Conservation (phyloP, 768 basidiomycete species). For the Mycena maculata region DNA sequence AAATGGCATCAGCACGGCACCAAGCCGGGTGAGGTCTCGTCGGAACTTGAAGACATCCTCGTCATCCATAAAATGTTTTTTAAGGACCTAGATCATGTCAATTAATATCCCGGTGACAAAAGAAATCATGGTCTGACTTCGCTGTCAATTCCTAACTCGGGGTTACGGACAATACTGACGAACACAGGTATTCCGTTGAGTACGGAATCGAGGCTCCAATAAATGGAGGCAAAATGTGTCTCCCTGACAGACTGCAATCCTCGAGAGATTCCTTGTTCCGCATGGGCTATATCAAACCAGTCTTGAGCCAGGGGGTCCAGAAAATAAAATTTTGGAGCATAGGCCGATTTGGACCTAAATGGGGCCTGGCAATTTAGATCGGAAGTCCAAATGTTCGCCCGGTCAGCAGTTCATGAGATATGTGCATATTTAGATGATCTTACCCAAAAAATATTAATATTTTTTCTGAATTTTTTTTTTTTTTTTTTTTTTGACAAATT, state of each 20-base stretch:
- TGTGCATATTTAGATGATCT: no score
- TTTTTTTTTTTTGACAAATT: no score
- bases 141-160: constrained; percentile 23
- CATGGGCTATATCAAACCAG: constrained; percentile 32
- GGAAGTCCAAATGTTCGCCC: no score
- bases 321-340: no score
- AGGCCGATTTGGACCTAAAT: no score
- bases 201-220: constrained; percentile 34
- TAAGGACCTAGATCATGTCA: constrained; percentile 4
- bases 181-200: constrained; percentile 33
- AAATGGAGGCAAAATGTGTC: constrained; percentile 36
- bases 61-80: constrained; percentile 23
- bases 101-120: no score
- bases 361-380: no score
- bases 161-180: constrained; percentile 24
- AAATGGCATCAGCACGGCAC: constrained; percentile 1
- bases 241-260: constrained; percentile 38
- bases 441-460: no score
- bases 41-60: constrained; percentile 20
- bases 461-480: no score
- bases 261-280: constrained; percentile 30
- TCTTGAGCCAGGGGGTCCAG: no score
- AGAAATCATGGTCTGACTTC: neutral
- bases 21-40: constrained; percentile 25
- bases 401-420: no score